Base-by-base conservation (phyloP, 306 rosid species). In the Inga laurina region DNA sequence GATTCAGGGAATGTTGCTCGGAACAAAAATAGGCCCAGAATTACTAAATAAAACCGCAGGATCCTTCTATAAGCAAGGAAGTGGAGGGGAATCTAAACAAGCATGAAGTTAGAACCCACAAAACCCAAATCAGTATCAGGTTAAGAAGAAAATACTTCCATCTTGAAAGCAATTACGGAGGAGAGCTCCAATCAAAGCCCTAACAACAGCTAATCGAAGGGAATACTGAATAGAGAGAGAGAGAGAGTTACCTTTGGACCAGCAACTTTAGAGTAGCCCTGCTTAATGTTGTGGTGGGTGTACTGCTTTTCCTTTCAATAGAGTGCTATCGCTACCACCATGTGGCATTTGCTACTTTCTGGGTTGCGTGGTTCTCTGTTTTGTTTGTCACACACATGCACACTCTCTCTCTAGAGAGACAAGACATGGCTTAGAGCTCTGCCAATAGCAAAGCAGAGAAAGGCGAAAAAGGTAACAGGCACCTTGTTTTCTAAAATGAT, bases 251-350 rank as follows among this genome's bases (percentile, higher is more conserved):
- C 92, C 90, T 92, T 92, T 89, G 81, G 66, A 61, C 77, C 81
- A 79, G 87, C 89, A 91, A 92, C 93, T 95, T 91, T 92, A 92
- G 91, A 93, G 90, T 86, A 72, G 88, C 86, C 87, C 88, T 89
- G 88, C 90, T 90, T 88, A 91, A 88, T 82, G 72, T 59, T 76
- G 73, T 34, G 80, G 32, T 57, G 82, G 87, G 86, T 89, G 89
- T 69, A 81, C 45, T 45, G 37, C 73, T 72, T 67, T 81, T 68
- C 72, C 75, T 72, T 62, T 76, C 82, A 85, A 82, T 78, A 76
- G 45, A 76, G 59, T 80, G 82, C 46, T 79, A 84, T 76, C 39
- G 62, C 82, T 82, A 64, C 72, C 59, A 61, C 45, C 83, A 80
- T 77, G 79, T 80, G 80, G 82, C 87, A 80, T 87, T 85, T 81